Conservation (phyloP, 441 rosid species). For the Oxalis stricta region DNA sequence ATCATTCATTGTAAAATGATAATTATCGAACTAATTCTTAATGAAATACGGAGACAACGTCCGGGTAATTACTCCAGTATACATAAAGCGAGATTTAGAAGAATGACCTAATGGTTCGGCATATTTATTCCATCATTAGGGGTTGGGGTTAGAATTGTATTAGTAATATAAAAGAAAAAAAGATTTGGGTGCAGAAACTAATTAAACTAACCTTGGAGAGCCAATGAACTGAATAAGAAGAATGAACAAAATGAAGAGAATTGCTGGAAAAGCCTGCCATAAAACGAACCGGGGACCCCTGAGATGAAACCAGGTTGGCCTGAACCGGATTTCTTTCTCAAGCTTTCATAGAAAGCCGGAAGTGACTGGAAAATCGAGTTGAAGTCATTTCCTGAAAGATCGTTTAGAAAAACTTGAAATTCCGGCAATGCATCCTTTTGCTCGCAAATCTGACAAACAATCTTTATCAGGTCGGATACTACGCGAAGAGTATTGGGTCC, state of each 20-base stretch:
- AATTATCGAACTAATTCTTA: too few species aligned
- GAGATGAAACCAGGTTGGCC: constrained; percentile 13
- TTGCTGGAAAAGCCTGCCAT: constrained; percentile 25
- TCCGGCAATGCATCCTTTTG: constrained; percentile 11
- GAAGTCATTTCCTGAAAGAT: constrained; percentile 42
- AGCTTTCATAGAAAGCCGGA: constrained; percentile 1
- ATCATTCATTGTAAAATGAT: too few species aligned
- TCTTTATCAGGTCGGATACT: constrained; percentile 7
- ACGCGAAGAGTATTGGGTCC: constrained; percentile 18
- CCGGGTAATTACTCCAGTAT: too few species aligned
- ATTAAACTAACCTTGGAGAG: constrained; percentile 23
- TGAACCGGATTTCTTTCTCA: background rate
- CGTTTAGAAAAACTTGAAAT: constrained; percentile 28
- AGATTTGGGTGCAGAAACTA: too few species aligned
- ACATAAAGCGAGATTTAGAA: too few species aligned
- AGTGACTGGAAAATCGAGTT: constrained; percentile 27
- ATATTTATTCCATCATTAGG: too few species aligned
- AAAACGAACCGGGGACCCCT: constrained; percentile 34
- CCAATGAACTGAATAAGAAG: constrained; percentile 25
- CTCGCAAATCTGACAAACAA: constrained; percentile 4
- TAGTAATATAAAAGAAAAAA: too few species aligned
- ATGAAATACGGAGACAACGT: too few species aligned
- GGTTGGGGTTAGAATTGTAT: too few species aligned
- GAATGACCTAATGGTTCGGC: too few species aligned
- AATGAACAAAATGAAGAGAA: constrained; percentile 23